Evolutionary conservation across 2,329 filamentous ascomycete genomes (phyloP), one percentile per base, ranked within the genome.

Genomic region (Chaetomium sp.): DNA sequence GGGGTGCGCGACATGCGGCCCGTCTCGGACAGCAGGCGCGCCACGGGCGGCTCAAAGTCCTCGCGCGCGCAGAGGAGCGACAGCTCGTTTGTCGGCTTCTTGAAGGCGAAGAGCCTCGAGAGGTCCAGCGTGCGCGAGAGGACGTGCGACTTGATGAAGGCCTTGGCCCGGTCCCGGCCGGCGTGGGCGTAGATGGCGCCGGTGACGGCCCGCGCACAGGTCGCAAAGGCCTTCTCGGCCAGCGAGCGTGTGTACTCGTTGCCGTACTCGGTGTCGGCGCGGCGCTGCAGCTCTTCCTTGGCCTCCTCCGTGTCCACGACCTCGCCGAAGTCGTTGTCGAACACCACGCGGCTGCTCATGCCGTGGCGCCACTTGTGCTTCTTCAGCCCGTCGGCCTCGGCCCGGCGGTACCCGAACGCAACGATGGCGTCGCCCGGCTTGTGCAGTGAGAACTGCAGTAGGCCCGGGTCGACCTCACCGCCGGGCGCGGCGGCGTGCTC

Each of bases 1-100:
- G 95, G 94, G 65, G 91, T 91, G 75, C 90, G 87, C 72, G 90
- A 95, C 70, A 85, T 77, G 65, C 95, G 87, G 75, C 95, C 95
- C 3, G 95, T 98, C 81, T 99, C 95, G 72, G 89, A 92, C 71
- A 97, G 85, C 61, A 99, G 85, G 64, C 93, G 87, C 19, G 95
- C 95, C 29, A 97, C 85, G 0, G 95, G 95, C 9, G 87, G 77
- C 71, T 96, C 91, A 77, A 98, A 98, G 68, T 90, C 89, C 80
- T 99, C 95, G 66, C 95, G 84, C 6, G 88, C 88, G 79, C 95
- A 99, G 51, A 99, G 82, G 70, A 89, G 85, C 65, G 87, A 86
- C 47, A 99, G 83, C 78, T 99, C 95, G 69, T 90, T 87, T 31
- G 92, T 92, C 0, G 95, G 94, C 64, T 90, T 85, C 68, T 86